Base-by-base conservation (phyloP, 2,329 filamentous ascomycete genomes). In the Xylariaceae sp. region DNA sequence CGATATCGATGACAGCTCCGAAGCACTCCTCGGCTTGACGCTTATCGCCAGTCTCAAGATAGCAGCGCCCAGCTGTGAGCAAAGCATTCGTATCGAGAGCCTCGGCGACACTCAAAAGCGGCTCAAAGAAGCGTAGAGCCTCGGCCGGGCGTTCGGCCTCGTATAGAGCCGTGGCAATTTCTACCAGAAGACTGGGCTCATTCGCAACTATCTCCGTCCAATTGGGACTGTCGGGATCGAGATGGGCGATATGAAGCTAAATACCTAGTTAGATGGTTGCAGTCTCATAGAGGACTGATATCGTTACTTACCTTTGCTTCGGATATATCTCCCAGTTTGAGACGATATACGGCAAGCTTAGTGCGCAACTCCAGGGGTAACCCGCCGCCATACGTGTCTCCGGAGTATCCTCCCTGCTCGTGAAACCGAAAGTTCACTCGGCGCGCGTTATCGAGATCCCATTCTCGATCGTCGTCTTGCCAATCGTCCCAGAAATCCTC, bases 311-410 rank as follows among this genome's bases (percentile, higher is more conserved):
- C 88, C 75, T 89, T 79, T 15, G 90, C 92, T 76, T 97, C 93
- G 11, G 84, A 76, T 18, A 83, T 76, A 30, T 87, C 77, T 0
- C 84, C 85, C 61, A 90, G 77, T 57, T 85, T 86, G 42, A 96
- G 75, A n/a, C 94, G 86, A 70, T 91, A 93, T 3, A 93, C 77
- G 2, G 90, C 93, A 63, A 99, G 77, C 70, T 93, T 94, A 35
- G 90, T 83, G 17, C 93, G 86, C 48, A 99, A 78, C 66, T 97
- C 92, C 4, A 92, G 73, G 0, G 92, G 93, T 45, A 97, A 77
- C 1, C 86, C 85, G 45, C 81, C 73, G 0, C 90, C 92, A 71
- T 96, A 96, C 0, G 81, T 76, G 4, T 80, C 77, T 3, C 75
- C 69, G 1, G 81, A 77, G 70, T 84, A 84, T 50, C 74, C 74